Conservation (phyloP, 257 asterid genomes). For the Solanum tarapatanum region DNA sequence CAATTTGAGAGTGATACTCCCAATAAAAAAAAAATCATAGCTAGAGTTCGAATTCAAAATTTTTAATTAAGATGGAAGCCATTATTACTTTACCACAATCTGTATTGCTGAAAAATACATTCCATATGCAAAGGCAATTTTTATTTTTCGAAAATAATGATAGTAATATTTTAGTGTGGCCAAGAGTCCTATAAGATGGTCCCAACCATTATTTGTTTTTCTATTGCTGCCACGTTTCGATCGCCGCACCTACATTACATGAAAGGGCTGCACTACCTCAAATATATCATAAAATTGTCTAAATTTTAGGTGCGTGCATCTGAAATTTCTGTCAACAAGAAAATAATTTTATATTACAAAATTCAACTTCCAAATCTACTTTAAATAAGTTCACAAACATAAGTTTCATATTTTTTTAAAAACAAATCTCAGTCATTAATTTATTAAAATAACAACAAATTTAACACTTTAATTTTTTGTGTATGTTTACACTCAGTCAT, state of each 20-base stretch:
- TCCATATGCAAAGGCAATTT: not conserved
- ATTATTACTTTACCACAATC: too few relatives aligned
- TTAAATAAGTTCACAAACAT: too few relatives aligned
- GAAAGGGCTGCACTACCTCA: not conserved
- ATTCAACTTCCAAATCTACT: not conserved
- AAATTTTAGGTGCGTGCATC: not conserved
- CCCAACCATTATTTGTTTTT: not conserved
- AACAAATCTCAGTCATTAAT: not conserved
- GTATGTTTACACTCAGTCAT: not conserved
- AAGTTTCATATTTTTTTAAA: not conserved
- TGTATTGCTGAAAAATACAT: not conserved
- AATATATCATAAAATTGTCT: too few relatives aligned
- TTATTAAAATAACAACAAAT: not conserved
- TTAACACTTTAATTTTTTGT: not conserved
- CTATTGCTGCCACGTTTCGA: not conserved
- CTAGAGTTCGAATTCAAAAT: too few relatives aligned
- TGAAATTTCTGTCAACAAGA: not conserved
- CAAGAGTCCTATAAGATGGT: not conserved
- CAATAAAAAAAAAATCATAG: too few relatives aligned
- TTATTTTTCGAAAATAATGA: too few relatives aligned
- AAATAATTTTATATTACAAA: too few relatives aligned
- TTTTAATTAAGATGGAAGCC: too few relatives aligned
- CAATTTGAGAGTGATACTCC: rapidly evolving
- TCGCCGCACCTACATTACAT: not conserved
- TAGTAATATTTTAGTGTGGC: not conserved